phyloP scores from a whole-genome alignment of 164 flowering plant genomes.

The Taxillus chinensis region DNA sequence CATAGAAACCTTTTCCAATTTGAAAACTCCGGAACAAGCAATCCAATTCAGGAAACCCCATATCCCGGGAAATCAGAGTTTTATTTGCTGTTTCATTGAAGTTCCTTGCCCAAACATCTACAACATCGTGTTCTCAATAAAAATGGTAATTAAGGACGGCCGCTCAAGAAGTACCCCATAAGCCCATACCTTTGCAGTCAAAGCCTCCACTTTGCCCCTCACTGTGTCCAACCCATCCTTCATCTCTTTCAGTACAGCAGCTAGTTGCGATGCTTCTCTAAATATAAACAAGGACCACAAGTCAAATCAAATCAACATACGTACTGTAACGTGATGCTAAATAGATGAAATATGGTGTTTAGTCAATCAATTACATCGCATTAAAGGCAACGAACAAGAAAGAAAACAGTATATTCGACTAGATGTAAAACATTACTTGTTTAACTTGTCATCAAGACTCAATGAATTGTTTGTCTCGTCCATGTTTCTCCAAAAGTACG shows the following conservation, averaged over 20 bases:
- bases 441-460: background rate
- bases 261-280: constrained; percentile 62
- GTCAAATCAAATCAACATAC: background rate
- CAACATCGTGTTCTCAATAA: too few relatives aligned
- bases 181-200: constrained; percentile 48
- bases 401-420: background rate
- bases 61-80: too few relatives aligned
- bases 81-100: too few relatives aligned
- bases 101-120: too few relatives aligned
- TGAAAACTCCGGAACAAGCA: too few relatives aligned
- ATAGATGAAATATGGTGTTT: too few relatives aligned
- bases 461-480: background rate
- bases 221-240: constrained; percentile 69
- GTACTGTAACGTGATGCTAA: background rate
- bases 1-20: too few relatives aligned
- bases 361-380: background rate
- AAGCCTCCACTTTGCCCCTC: constrained; percentile 47
- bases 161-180: too few relatives aligned
- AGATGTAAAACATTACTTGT: background rate
- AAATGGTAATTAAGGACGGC: too few relatives aligned
- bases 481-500: background rate
- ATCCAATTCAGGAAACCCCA: too few relatives aligned
- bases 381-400: background rate
- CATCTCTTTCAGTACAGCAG: constrained; percentile 64
- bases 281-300: background rate